These are phyloP conservation scores for Penicillium salamii DNA, from an alignment of 495 filamentous ascomycete genomes.

Conservation along the genomic window DNA sequence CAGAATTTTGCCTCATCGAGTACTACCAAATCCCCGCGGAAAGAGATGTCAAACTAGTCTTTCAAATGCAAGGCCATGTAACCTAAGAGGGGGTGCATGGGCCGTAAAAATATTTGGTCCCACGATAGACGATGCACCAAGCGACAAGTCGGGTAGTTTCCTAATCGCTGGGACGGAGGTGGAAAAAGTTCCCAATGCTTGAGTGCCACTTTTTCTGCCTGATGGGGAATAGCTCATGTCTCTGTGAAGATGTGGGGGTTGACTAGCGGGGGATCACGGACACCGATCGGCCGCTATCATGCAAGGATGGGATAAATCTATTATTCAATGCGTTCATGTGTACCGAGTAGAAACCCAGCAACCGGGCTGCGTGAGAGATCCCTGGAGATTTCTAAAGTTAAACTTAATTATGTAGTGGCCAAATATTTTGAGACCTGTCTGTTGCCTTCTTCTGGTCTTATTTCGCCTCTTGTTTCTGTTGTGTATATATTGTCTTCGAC, in stretches of 20 bases:
- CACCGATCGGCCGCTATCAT: constrained; percentile 7
- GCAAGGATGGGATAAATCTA: constrained; percentile 19
- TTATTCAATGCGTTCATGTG: constrained; percentile 2
- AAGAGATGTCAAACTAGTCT: neutral
- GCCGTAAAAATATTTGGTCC: neutral
- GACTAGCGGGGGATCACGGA: constrained; percentile 4
- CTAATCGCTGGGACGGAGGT: neutral
- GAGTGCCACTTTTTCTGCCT: neutral
- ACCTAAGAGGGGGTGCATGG: neutral
- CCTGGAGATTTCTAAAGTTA: too few relatives aligned
- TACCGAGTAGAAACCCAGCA: too few relatives aligned
- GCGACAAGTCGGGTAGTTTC: neutral
- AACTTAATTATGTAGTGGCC: neutral
- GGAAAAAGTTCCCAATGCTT: constrained; percentile 2
- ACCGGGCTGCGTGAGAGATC: neutral
- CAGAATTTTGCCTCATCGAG: neutral
- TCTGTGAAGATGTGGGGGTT: neutral
- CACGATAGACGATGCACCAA: neutral
- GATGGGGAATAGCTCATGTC: neutral
- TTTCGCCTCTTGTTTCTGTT: neutral
- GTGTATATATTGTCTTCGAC: constrained; percentile 2
- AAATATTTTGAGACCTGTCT: constrained; percentile 12
- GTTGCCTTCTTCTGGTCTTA: neutral
- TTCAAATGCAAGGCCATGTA: constrained; percentile 12
- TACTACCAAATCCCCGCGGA: neutral